These are phyloP conservation scores for Mucor indicus DNA, from an alignment of 371 early-diverging fungal genomes.

Conservation along the genomic window DNA sequence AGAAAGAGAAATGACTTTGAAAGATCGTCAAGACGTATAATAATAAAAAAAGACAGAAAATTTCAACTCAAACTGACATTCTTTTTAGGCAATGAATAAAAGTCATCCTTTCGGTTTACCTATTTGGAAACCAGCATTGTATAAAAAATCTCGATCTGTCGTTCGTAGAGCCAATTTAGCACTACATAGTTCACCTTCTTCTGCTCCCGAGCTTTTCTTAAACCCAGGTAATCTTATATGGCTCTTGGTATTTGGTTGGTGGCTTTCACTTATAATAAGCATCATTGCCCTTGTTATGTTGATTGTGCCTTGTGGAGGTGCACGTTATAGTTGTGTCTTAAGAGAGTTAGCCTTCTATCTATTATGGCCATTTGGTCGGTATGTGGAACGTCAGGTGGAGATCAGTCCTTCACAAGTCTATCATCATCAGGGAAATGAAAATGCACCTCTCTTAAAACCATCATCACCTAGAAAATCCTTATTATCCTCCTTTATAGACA, in stretches of 20 bases:
- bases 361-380: slow-evolving; percentile 93
- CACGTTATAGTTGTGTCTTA: slow-evolving; percentile 54
- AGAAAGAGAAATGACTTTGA: slow-evolving; percentile 60
- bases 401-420: slow-evolving; percentile 14
- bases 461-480: too few relatives aligned
- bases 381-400: slow-evolving; percentile 62
- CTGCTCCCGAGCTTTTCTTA: slow-evolving; percentile 56
- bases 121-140: slow-evolving; percentile 96
- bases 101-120: slow-evolving; percentile 92
- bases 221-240: slow-evolving; percentile 85
- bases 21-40: slow-evolving; percentile 64
- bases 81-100: slow-evolving; percentile 70
- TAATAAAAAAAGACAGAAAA: not conserved
- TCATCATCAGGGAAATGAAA: slow-evolving; percentile 21
- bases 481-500: too few relatives aligned
- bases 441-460: too few relatives aligned
- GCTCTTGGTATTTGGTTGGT: slow-evolving; percentile 89
- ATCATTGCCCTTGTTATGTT: slow-evolving; percentile 46
- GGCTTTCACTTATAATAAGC: slow-evolving; percentile 68
- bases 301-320: slow-evolving; percentile 52
- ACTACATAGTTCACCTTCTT: slow-evolving; percentile 74
- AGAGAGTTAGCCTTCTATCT: slow-evolving; percentile 72
- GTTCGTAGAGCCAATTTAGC: slow-evolving; percentile 75
- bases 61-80: not conserved
- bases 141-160: slow-evolving; percentile 90